Conservation (phyloP, 2,329 filamentous ascomycete species). For the Cryphonectria naterciae region DNA sequence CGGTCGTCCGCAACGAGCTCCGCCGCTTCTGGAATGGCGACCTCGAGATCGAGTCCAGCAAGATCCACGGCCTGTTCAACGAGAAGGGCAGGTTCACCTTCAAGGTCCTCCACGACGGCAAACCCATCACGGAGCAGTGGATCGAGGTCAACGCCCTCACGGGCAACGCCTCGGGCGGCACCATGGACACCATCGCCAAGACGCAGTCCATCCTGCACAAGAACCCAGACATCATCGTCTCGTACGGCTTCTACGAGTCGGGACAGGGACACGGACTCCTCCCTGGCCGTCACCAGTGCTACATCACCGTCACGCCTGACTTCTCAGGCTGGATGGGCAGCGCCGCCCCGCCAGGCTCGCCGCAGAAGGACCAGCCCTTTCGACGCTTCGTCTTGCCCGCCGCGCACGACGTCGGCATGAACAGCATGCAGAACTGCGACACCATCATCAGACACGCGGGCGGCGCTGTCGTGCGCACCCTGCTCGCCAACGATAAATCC, state of each 20-base stretch:
- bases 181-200: constrained; percentile 41
- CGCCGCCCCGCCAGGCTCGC: constrained; percentile 44
- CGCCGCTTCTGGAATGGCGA: constrained; percentile 43
- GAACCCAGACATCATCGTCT: constrained; percentile 44
- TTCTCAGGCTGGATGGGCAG: constrained; percentile 48
- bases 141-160: constrained; percentile 51
- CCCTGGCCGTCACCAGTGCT: constrained; percentile 48
- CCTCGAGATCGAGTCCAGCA: constrained; percentile 50
- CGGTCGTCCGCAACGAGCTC: constrained; percentile 39
- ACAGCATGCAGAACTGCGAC: constrained; percentile 49
- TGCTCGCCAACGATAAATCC: constrained; percentile 34
- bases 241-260: constrained; percentile 54
- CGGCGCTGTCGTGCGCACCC: constrained; percentile 35
- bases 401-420: constrained; percentile 56
- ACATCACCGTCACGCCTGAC: constrained; percentile 49
- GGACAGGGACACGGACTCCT: constrained; percentile 48
- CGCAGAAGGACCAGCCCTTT: constrained; percentile 46
- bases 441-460: constrained; percentile 45
- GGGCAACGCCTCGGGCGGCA: constrained; percentile 47
- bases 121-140: constrained; percentile 47
- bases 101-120: constrained; percentile 43
- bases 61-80: constrained; percentile 46
- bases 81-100: constrained; percentile 50
- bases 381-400: constrained; percentile 48
- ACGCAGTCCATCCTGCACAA: constrained; percentile 37